Conservation (phyloP, 2,329 filamentous ascomycete species). For the Colletotrichum sp. region DNA sequence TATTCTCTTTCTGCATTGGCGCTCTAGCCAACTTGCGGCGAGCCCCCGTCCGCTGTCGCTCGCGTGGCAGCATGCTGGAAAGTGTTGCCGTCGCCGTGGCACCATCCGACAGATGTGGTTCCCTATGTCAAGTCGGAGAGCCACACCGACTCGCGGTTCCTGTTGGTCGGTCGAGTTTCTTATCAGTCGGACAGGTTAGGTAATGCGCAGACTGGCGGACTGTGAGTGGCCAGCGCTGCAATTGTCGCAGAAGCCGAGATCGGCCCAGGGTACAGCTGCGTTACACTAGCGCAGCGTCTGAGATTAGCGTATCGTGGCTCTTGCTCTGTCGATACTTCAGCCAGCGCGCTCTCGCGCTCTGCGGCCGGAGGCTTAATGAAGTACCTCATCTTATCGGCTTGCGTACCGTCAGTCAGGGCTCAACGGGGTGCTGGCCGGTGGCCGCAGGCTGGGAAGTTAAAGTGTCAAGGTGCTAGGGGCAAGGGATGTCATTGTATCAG, state of each 20-base stretch:
- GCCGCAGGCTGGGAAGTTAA: background rate
- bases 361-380: background rate
- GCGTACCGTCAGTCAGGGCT: conserved; percentile 9
- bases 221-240: conserved; percentile 8
- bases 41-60: background rate
- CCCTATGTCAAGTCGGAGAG: background rate
- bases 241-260: conserved; percentile 22
- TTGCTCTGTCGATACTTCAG: background rate
- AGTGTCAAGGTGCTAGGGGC: background rate
- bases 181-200: conserved; percentile 23
- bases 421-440: background rate
- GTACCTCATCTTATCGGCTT: conserved; percentile 1
- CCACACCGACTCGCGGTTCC: conserved; percentile 5
- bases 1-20: background rate
- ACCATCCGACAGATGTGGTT: background rate
- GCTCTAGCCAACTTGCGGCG: background rate
- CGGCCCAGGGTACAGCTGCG: conserved; percentile 14
- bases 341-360: background rate
- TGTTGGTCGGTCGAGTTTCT: conserved; percentile 15
- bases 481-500: conserved; percentile 18
- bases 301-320: conserved; percentile 3
- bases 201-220: conserved; percentile 7
- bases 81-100: background rate
- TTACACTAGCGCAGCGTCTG: conserved; percentile 8
- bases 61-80: background rate